Conservation (phyloP, 352 stramenopile species). For the Globisporangium emineosum region DNA sequence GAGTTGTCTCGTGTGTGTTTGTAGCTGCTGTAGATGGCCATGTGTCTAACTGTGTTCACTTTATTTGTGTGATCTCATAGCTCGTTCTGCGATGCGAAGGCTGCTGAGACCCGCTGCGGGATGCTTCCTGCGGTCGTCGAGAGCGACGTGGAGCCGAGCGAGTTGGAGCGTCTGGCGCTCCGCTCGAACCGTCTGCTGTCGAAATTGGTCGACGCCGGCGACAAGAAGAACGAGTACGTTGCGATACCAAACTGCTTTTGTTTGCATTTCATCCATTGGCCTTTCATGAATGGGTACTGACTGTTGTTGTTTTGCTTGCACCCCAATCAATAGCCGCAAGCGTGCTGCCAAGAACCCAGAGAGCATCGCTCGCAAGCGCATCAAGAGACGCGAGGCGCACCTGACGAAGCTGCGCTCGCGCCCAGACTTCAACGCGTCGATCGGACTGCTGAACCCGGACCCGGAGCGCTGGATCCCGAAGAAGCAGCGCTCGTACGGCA, state of each 20-base stretch:
- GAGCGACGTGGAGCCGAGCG: conserved; percentile 50
- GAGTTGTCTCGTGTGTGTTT: conserved; percentile 17
- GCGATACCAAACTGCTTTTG: not conserved
- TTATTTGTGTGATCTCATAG: conserved; percentile 21
- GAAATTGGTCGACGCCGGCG: conserved; percentile 51
- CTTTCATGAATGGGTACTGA: conserved; percentile 3
- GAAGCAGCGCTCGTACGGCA: conserved; percentile 79
- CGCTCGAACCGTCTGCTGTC: conserved; percentile 58
- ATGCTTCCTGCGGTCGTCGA: conserved; percentile 62
- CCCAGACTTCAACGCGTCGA: conserved; percentile 73
- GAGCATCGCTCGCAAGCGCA: conserved; percentile 65
- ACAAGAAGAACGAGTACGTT: conserved; percentile 84
- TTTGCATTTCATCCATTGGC: no score
- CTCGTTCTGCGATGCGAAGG: conserved; percentile 71
- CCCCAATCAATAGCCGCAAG: conserved; percentile 41
- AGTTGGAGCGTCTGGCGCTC: conserved; percentile 59
- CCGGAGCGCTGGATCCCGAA: conserved; percentile 84
- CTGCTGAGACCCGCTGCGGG: conserved; percentile 53
- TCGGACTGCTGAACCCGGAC: conserved; percentile 73
- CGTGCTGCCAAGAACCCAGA: conserved; percentile 71
- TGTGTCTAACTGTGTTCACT: conserved; percentile 11
- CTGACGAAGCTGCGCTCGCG: conserved; percentile 55
- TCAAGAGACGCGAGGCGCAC: conserved; percentile 62
- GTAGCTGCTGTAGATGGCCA: not conserved
- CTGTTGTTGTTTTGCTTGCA: not conserved